Base-by-base conservation (phyloP, 2,329 filamentous ascomycete genomes). In the Cladosporium sp. region DNA sequence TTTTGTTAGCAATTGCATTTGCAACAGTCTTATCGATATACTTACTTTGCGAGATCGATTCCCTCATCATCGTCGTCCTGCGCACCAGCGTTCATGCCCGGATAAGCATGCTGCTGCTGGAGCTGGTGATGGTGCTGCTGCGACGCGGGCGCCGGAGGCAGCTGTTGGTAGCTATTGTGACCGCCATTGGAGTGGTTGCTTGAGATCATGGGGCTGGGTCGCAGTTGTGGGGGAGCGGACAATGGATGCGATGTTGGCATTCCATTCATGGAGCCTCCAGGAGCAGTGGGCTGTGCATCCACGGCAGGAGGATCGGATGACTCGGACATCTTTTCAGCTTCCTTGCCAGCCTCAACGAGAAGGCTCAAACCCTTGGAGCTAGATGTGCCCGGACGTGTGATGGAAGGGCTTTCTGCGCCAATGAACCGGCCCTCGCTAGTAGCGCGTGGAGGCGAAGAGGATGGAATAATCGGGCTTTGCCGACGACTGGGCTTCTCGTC, bases 21-120 rank as follows among this genome's bases (percentile, higher is more conserved):
- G 17, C 11, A 11, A 12, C 4, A 30, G 14, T 14, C 45, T 38
- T 5, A n/a, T 43, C 8, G 7, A 37, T 17, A 19, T 11, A 72
- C 76, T 72, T 70, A 80, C 78, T 79, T 80, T 47, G 74, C 75
- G 47, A 80, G 69, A 70, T 80, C 78, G 59, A 79, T 79, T 15
- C 76, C 74, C 55, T 76, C 76, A 43, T 78, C 76, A 50, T 75
- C 74, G 20, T 75, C 77, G 6, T 74, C 69, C 30, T 76, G 74
- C 25, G 74, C 54, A 38, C 39, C 30, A 19, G 54, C 12, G 6
- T 45, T 45, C 54, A 56, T 56, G 30, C 54, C 54, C 3, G 38
- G 51, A 19, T 56, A 56, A 14, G 40, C 54, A 20, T 56, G 42
- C 34, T 56, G 54, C 6, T 34, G 57, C 5, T 45, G 57, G 7